Percentiles rank a stretch among this genome's conserved stretches.
Evolutionary conservation across 768 basidiomycete species (phyloP).

Genomic region (Tylopilus subfusipes): DNA sequence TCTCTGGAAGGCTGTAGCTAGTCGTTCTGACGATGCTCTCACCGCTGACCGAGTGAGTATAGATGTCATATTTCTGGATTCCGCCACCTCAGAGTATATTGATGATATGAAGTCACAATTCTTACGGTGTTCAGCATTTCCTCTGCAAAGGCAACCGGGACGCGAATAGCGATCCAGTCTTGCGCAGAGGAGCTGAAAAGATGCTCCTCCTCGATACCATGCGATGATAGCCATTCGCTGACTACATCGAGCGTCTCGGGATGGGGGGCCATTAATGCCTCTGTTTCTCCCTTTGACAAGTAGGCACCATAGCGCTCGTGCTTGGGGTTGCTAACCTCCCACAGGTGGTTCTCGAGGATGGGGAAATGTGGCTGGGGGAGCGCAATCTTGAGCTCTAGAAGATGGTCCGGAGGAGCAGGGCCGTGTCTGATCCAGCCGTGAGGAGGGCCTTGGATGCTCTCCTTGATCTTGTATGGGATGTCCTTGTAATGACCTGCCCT

Average conservation of each 20-base stretch:
- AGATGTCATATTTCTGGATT: constrained; percentile 58
- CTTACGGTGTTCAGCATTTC: constrained; percentile 68
- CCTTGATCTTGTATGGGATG: constrained; percentile 41
- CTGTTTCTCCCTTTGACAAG: constrained; percentile 64
- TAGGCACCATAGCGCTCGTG: constrained; percentile 53
- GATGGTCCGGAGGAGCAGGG: constrained; percentile 42
- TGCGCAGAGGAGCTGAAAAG: constrained; percentile 56
- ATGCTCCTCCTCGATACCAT: constrained; percentile 49
- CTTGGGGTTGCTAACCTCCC: constrained; percentile 55
- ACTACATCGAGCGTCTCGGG: constrained; percentile 50
- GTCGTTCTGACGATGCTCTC: constrained; percentile 63
- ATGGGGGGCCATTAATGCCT: constrained; percentile 57
- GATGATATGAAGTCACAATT: neutral
- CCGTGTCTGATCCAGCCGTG: constrained; percentile 46
- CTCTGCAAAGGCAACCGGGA: constrained; percentile 60
- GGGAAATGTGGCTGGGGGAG: constrained; percentile 52
- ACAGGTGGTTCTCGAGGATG: constrained; percentile 48
- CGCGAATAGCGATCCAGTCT: constrained; percentile 63
- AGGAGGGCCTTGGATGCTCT: constrained; percentile 42
- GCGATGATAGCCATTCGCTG: constrained; percentile 56
- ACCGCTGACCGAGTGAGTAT: constrained; percentile 51
- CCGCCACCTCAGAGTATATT: neutral
- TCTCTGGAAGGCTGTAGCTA: constrained; percentile 59
- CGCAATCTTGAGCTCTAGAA: constrained; percentile 55
- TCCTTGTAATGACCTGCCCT: constrained; percentile 8